These are phyloP conservation scores for Cyberlindnera americana DNA, from an alignment of 805 yeast genomes.

Conservation along the genomic window DNA sequence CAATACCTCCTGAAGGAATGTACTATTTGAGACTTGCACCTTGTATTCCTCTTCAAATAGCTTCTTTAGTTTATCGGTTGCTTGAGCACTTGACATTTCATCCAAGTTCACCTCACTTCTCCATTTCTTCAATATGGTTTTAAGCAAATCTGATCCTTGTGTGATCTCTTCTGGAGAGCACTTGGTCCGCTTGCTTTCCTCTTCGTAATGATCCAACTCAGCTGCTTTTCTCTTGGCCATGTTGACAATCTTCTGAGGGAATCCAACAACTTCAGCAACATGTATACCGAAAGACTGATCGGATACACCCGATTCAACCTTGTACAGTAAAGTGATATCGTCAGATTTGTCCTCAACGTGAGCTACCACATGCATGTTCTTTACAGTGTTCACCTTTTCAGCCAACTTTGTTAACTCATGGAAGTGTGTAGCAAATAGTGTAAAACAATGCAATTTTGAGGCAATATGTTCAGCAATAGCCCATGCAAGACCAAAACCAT, in stretches of 20 bases:
- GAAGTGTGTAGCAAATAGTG: slow-evolving; percentile 95
- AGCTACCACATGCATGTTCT: slow-evolving; percentile 89
- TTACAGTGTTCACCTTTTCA: slow-evolving; percentile 57
- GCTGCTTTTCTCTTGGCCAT: slow-evolving; percentile 96
- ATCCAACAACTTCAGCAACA: slow-evolving; percentile 93
- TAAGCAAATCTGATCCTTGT: slow-evolving; percentile 49
- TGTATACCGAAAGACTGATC: slow-evolving; percentile 97
- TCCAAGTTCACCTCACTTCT: slow-evolving; percentile 18
- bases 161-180: slow-evolving; percentile 50
- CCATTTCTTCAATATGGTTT: slow-evolving; percentile 41
- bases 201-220: slow-evolving; percentile 54
- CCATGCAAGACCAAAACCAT: slow-evolving; percentile 98
- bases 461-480: slow-evolving; percentile 87
- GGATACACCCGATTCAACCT: slow-evolving; percentile 94
- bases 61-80: slow-evolving; percentile 36
- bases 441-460: slow-evolving; percentile 65
- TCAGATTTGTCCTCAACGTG: slow-evolving; percentile 58
- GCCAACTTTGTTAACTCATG: slow-evolving; percentile 88
- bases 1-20: slow-evolving; percentile 45
- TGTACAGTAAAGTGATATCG: slow-evolving; percentile 84
- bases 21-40: slow-evolving; percentile 30
- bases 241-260: slow-evolving; percentile 81
- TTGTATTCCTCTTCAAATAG: slow-evolving; percentile 30
- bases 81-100: slow-evolving; percentile 32
- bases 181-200: slow-evolving; percentile 43